These are phyloP conservation scores for Senna tora DNA, from an alignment of 306 rosid genomes.

Conservation along the genomic window DNA sequence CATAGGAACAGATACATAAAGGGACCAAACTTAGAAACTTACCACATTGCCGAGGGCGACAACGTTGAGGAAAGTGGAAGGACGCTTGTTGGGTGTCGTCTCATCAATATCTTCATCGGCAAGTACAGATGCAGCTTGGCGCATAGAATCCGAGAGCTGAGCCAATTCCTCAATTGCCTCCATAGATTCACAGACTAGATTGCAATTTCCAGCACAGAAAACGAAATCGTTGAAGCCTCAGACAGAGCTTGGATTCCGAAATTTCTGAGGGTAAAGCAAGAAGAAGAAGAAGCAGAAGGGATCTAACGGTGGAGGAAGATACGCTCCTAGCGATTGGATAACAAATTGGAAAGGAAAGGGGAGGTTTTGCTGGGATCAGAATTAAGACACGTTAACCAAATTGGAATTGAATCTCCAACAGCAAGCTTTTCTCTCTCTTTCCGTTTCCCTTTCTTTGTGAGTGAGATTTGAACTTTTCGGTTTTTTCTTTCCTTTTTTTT, in stretches of 20 bases:
- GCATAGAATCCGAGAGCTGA: slow-evolving; percentile 89
- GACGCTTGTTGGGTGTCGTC: slow-evolving; percentile 55
- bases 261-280: neutral
- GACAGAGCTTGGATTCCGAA: neutral
- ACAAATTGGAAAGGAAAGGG: neutral
- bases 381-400: slow-evolving; percentile 13
- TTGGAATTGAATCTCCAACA: slow-evolving; percentile 29
- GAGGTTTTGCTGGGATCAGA: neutral
- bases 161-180: slow-evolving; percentile 87
- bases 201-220: neutral
- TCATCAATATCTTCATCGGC: slow-evolving; percentile 92
- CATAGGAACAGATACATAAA: neutral
- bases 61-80: slow-evolving; percentile 81
- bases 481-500: slow-evolving; percentile 23
- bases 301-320: slow-evolving; percentile 9
- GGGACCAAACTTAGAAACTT: slow-evolving; percentile 38
- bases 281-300: neutral
- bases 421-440: neutral
- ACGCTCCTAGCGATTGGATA: neutral
- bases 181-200: slow-evolving; percentile 44
- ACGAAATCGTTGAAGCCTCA: neutral
- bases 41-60: slow-evolving; percentile 94
- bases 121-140: slow-evolving; percentile 79
- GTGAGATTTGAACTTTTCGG: slow-evolving; percentile 28
- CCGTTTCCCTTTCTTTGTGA: neutral